These are phyloP conservation scores for Chenopodium formosanum DNA, from an alignment of 148 eudicot species.

Conservation along the genomic window DNA sequence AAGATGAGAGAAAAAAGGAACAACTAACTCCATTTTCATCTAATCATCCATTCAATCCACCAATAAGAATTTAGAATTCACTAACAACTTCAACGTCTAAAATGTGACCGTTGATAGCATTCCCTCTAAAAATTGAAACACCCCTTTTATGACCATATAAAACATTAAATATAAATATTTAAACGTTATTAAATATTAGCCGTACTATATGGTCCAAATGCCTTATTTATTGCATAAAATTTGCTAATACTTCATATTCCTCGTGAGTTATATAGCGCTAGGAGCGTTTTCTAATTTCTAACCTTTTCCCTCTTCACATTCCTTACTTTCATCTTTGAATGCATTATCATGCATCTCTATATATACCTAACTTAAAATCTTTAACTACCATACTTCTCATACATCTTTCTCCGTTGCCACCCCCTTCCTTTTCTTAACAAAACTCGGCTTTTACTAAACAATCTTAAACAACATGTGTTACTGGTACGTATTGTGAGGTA, in stretches of 20 bases:
- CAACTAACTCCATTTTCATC: not conserved
- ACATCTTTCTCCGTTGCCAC: no score
- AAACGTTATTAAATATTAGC: not conserved
- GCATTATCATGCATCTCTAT: not conserved
- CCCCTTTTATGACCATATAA: not conserved
- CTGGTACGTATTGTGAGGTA: not conserved
- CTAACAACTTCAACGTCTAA: not conserved
- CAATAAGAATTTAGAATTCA: not conserved
- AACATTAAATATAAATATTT: no score
- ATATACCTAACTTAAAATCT: not conserved
- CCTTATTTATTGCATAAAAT: constrained; percentile 19
- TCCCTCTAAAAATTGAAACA: not conserved
- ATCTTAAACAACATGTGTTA: no score
- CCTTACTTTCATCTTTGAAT: not conserved
- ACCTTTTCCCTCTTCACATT: constrained; percentile 5
- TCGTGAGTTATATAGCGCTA: constrained; percentile 31
- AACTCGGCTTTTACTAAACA: no score
- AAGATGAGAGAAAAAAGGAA: not conserved
- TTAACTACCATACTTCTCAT: no score
- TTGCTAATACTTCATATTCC: constrained; percentile 13
- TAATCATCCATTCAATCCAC: not conserved
- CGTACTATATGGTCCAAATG: constrained; percentile 3
- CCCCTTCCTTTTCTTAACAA: no score
- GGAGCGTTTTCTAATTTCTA: constrained; percentile 23
- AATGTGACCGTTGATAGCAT: constrained; percentile 28